These are phyloP conservation scores for Epichloe gansuensis DNA, from an alignment of 2,329 filamentous ascomycete genomes.

Conservation along the genomic window DNA sequence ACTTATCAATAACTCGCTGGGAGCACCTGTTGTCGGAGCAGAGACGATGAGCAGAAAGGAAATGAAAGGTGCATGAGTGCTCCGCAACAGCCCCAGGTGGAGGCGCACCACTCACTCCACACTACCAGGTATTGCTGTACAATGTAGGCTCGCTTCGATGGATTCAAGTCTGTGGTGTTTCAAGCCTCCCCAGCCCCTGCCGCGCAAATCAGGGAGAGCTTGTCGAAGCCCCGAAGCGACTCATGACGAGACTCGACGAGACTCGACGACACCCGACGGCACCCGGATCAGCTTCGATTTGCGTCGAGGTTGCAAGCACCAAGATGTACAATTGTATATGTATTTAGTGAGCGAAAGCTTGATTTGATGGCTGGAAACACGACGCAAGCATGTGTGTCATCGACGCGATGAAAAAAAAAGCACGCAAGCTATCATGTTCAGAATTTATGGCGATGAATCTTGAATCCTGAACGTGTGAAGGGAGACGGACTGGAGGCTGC, in stretches of 20 bases:
- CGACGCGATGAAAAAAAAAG: no score
- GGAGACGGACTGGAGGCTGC: no score
- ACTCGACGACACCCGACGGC: no score
- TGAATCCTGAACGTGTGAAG: no score
- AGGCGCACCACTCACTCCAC: background rate
- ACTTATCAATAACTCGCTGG: no score
- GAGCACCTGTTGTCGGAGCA: no score
- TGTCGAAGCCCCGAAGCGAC: background rate
- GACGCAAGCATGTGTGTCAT: background rate
- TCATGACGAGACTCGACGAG: background rate
- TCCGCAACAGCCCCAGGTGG: constrained; percentile 2
- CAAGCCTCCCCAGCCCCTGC: background rate
- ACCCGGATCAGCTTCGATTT: no score
- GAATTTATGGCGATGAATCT: background rate
- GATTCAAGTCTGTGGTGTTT: background rate
- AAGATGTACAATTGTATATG: no score
- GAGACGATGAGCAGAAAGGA: background rate
- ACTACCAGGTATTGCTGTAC: background rate
- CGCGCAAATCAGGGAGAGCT: background rate
- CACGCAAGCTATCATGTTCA: background rate
- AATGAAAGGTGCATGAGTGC: constrained; percentile 6
- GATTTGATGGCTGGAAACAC: background rate
- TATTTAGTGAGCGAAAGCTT: no score
- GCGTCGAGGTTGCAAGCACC: no score
- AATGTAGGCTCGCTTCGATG: background rate